Percentiles rank a stretch among this genome's conserved stretches.
Conservation (phyloP, 148 eudicot genomes). For the Pharnaceum exiguum region DNA sequence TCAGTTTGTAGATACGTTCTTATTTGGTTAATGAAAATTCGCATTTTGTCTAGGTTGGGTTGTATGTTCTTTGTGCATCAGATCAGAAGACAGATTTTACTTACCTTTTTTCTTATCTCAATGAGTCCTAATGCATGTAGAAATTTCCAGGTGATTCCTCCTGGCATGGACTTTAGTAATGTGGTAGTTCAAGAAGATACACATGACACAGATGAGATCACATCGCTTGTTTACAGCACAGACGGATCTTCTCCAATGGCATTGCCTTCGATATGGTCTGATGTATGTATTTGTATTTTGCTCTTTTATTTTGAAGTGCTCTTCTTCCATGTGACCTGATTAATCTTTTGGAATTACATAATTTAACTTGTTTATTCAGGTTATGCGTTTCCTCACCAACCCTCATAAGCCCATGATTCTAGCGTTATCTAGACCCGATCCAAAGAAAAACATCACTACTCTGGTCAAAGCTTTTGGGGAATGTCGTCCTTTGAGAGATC, state of each 20-base stretch:
- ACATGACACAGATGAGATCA: slow-evolving; percentile 49
- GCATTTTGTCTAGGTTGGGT: too few species aligned
- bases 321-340: not conserved
- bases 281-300: slow-evolving; percentile 29
- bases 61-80: too few species aligned
- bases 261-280: slow-evolving; percentile 59
- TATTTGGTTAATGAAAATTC: too few species aligned
- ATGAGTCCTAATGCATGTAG: not conserved
- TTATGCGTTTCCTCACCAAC: slow-evolving; percentile 68
- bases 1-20: too few species aligned
- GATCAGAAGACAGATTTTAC: not conserved
- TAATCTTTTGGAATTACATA: not conserved
- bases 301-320: too few species aligned
- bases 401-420: slow-evolving; percentile 82
- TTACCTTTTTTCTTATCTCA: not conserved
- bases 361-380: slow-evolving; percentile 26
- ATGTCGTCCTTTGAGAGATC: slow-evolving; percentile 63
- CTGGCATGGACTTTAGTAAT: slow-evolving; percentile 80
- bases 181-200: slow-evolving; percentile 56
- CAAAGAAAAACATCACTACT: slow-evolving; percentile 75
- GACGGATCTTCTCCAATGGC: slow-evolving; percentile 62
- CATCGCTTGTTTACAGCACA: slow-evolving; percentile 25
- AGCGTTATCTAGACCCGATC: slow-evolving; percentile 76
- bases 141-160: slow-evolving; percentile 59
- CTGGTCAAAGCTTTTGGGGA: slow-evolving; percentile 77